Base-by-base conservation (phyloP, 1,139 yeast genomes). In the Lodderomyces pseudojiufengensis region DNA sequence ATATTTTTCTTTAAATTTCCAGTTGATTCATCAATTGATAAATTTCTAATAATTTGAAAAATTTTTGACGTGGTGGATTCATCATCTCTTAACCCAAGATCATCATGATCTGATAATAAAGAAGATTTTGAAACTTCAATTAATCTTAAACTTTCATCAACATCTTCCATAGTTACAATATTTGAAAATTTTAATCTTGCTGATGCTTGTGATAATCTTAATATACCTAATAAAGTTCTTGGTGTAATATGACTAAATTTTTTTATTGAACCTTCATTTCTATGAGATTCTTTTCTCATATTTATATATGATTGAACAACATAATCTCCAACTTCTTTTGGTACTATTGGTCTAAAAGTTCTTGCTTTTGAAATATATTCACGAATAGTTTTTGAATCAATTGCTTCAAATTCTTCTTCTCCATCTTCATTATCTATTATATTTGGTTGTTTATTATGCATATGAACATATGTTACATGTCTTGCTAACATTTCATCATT, bases 381-480 rank as follows among this genome's bases (percentile, higher is more conserved):
- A 52, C 98, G 78, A 52, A 94, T 83, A 22, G 88, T 78, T 14
- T 76, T 61, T 1, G 95, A 81, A 44, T 83, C 90, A 32, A 92
- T 66, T 5, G 97, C 95, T 42, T 76, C 80, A 44, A 80, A 77
- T 33, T 74, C 84, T 70, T 78, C 70, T 26, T 35, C 38, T 12
- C 31, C 31, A 26, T 16, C 26, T 15, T 24, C 20, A 11, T 20
- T 21, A 11, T 25, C 22, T 10, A 31, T 24, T 9, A 29, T 10
- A 29, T 73, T 79, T 10, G 98, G 98, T 52, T 90, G 97, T 40
- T 69, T 74, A 59, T 82, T 84, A 61, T 85, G 84, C 92, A 87
- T 88, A 62, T 94, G 99, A 31, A 94, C 99, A 54, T 78, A 87
- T 10, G 98, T 82, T 42, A 94, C 97, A 61, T 94, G 98, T 46